These are phyloP conservation scores for Podospora australis DNA, from an alignment of 495 filamentous ascomycete genomes.

Conservation along the genomic window DNA sequence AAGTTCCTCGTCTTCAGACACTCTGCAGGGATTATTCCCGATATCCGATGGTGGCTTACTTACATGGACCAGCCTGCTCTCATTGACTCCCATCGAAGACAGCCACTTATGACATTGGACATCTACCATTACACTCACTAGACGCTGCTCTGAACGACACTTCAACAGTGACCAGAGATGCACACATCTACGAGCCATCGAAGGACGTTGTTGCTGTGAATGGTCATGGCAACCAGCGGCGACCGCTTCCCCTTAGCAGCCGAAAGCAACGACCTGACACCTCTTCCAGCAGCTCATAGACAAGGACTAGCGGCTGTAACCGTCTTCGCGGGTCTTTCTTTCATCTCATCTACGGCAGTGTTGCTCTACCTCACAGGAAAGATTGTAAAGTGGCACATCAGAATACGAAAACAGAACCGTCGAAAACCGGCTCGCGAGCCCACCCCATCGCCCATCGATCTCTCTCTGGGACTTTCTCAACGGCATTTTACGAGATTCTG, in stretches of 20 bases:
- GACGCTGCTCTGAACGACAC: no score
- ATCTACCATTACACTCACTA: no score
- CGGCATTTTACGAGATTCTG: conserved; percentile 7
- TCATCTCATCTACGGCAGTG: conserved; percentile 43
- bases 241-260: neutral
- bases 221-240: neutral
- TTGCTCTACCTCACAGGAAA: conserved; percentile 48
- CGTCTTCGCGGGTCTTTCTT: conserved; percentile 47
- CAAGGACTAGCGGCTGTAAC: conserved; percentile 45
- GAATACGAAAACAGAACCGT: conserved; percentile 6
- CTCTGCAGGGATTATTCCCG: no score
- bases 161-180: no score
- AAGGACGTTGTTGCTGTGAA: no score
- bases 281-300: conserved; percentile 40
- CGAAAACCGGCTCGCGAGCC: neutral
- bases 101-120: no score
- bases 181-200: no score
- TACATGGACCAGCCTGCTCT: no score
- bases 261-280: conserved; percentile 22
- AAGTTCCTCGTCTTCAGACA: no score
- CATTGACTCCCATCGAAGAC: no score
- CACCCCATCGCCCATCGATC: conserved; percentile 8
- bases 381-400: conserved; percentile 44
- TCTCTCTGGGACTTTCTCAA: conserved; percentile 19
- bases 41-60: no score